These are phyloP conservation scores for Xylariaceae sp. DNA, from an alignment of 2,329 filamentous ascomycete genomes.

Conservation along the genomic window DNA sequence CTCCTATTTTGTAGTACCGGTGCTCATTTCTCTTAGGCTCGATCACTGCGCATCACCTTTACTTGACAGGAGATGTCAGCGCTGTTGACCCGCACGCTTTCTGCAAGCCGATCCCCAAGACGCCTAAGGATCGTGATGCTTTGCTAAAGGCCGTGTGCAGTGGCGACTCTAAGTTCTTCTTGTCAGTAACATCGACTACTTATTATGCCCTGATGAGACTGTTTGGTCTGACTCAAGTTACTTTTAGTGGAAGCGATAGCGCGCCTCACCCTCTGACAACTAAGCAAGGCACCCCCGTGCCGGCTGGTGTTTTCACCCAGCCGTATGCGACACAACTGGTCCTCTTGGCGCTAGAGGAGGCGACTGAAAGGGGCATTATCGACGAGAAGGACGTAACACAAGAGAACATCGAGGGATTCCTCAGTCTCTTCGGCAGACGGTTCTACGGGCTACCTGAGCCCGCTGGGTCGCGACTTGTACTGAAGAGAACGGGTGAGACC, in stretches of 20 bases:
- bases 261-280: slow-evolving; percentile 58
- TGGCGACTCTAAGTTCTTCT: slow-evolving; percentile 50
- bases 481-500: slow-evolving; percentile 48
- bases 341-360: slow-evolving; percentile 58
- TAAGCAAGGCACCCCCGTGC: slow-evolving; percentile 47
- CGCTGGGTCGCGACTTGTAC: slow-evolving; percentile 48
- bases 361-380: slow-evolving; percentile 49
- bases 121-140: slow-evolving; percentile 56
- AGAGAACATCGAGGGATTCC: slow-evolving; percentile 50
- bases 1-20: neutral
- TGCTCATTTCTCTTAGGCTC: slow-evolving; percentile 46
- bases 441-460: slow-evolving; percentile 51
- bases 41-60: slow-evolving; percentile 83
- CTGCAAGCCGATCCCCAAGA: slow-evolving; percentile 74
- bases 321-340: slow-evolving; percentile 49
- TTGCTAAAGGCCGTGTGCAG: slow-evolving; percentile 45
- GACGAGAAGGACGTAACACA: slow-evolving; percentile 48
- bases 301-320: slow-evolving; percentile 77
- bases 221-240: slow-evolving; percentile 8
- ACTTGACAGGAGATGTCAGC: slow-evolving; percentile 68
- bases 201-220: neutral
- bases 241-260: slow-evolving; percentile 49
- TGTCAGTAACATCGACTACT: slow-evolving; percentile 30
- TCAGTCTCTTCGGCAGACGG: slow-evolving; percentile 46
- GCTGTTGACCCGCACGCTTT: slow-evolving; percentile 61